Evolutionary conservation across 768 basidiomycete genomes (phyloP).

Genomic region (Suillus weaverae): DNA sequence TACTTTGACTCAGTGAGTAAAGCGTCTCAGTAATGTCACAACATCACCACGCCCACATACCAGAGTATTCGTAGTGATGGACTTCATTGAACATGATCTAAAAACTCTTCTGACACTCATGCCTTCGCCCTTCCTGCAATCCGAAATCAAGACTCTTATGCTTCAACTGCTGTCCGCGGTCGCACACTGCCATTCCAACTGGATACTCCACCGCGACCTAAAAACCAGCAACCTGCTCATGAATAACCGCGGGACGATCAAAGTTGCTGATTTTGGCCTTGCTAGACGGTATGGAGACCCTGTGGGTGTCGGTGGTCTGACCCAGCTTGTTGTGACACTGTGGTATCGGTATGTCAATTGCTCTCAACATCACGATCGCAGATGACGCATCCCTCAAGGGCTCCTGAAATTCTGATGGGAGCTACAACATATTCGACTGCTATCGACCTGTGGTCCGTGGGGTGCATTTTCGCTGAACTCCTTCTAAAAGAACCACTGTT

Average conservation of each 20-base stretch:
- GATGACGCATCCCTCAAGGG: slow-evolving; percentile 45
- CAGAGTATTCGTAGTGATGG: slow-evolving; percentile 99
- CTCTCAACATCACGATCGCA: slow-evolving; percentile 16
- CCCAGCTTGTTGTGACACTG: slow-evolving; percentile 95
- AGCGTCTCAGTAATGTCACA: slow-evolving; percentile 12
- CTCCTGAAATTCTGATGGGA: slow-evolving; percentile 93
- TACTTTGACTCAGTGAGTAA: slow-evolving; percentile 95
- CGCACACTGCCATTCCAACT: slow-evolving; percentile 90
- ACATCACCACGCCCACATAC: slow-evolving; percentile 15
- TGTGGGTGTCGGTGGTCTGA: slow-evolving; percentile 93
- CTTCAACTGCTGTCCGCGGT: slow-evolving; percentile 91
- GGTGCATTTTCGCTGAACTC: slow-evolving; percentile 97
- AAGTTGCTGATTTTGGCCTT: slow-evolving; percentile 97
- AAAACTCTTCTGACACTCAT: slow-evolving; percentile 93
- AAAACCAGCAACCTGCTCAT: slow-evolving; percentile 98
- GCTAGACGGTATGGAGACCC: slow-evolving; percentile 97
- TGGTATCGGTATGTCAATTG: slow-evolving; percentile 86
- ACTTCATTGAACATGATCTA: slow-evolving; percentile 99
- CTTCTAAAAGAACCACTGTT: slow-evolving; percentile 95
- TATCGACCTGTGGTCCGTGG: slow-evolving; percentile 98
- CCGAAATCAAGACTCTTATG: slow-evolving; percentile 97
- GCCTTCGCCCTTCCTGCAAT: slow-evolving; percentile 96
- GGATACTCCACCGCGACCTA: slow-evolving; percentile 96
- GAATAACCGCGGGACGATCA: slow-evolving; percentile 99
- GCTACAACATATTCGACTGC: slow-evolving; percentile 93